These are phyloP conservation scores for Nymphaea thermarum DNA, from an alignment of 164 flowering plant species.

Conservation along the genomic window DNA sequence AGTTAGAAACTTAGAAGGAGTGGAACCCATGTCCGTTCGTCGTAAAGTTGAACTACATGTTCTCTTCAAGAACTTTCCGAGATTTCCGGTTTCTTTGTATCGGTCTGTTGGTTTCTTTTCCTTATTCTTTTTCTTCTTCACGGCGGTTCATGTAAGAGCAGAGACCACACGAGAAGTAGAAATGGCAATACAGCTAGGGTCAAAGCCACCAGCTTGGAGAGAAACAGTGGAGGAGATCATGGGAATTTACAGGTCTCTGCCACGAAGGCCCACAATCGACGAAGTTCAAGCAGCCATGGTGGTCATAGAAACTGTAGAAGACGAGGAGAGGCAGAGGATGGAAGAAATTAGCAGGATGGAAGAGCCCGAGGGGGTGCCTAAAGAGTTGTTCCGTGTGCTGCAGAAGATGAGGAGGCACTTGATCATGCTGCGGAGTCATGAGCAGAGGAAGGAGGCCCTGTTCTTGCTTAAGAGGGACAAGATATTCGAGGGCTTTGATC, in stretches of 20 bases:
- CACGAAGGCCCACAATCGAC: constrained; percentile 52
- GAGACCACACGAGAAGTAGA: not conserved
- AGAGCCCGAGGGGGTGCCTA: constrained; percentile 31
- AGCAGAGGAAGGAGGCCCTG: constrained; percentile 47
- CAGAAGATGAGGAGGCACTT: constrained; percentile 24
- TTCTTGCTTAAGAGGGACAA: constrained; percentile 29
- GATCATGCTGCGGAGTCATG: constrained; percentile 36
- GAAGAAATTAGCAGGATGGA: constrained; percentile 30
- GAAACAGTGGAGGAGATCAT: constrained; percentile 42
- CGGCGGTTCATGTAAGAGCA: not conserved
- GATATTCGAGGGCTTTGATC: constrained; percentile 31
- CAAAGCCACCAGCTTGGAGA: constrained; percentile 16
- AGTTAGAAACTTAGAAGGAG: no score
- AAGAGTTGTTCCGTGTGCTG: constrained; percentile 38
- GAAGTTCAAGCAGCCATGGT: constrained; percentile 53
- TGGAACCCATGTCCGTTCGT: no score
- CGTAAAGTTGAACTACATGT: not conserved
- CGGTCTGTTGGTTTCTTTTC: not conserved
- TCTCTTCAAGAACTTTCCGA: not conserved
- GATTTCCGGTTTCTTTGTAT: not conserved
- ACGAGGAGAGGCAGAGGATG: constrained; percentile 33
- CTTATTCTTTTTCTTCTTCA: not conserved
- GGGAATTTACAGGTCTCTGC: constrained; percentile 43
- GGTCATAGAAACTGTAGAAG: constrained; percentile 25
- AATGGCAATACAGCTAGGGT: constrained; percentile 12